phyloP scores from a whole-genome alignment of 257 asterid genomes.

The Cordia subcordata region DNA sequence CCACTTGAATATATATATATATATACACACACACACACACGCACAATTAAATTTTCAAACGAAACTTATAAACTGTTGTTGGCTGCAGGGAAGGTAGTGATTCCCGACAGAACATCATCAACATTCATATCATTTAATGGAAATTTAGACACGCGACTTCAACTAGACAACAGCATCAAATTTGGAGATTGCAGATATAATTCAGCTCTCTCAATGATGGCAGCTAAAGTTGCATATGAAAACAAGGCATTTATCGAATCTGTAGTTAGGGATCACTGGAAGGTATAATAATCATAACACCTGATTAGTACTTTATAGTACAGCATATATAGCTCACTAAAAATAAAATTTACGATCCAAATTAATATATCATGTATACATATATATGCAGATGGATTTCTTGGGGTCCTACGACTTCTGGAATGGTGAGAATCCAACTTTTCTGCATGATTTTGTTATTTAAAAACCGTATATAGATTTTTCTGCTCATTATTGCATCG shows the following conservation, averaged over 20 bases:
- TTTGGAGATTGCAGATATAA: conserved; percentile 24
- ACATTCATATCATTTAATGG: conserved; percentile 1
- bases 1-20: too few species aligned
- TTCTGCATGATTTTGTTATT: too few species aligned
- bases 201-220: conserved; percentile 44
- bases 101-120: conserved; percentile 4
- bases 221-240: conserved; percentile 51
- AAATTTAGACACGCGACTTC: conserved; percentile 25
- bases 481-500: too few species aligned
- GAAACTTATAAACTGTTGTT: too few species aligned
- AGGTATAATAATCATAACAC: conserved; percentile 21
- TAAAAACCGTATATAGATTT: too few species aligned
- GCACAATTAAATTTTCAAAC: too few species aligned
- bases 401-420: conserved; percentile 35
- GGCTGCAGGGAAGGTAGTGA: conserved; percentile 2
- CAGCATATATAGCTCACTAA: too few species aligned
- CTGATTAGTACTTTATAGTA: too few species aligned
- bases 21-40: too few species aligned
- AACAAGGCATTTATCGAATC: conserved; percentile 23
- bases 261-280: conserved; percentile 34
- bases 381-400: conserved; percentile 44
- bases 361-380: too few species aligned
- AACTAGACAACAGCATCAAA: conserved; percentile 18
- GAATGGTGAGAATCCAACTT: conserved; percentile 21
- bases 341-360: too few species aligned